Base-by-base conservation (phyloP, 1,284 basidiomycete species). In the Fomitopsis palustris region DNA sequence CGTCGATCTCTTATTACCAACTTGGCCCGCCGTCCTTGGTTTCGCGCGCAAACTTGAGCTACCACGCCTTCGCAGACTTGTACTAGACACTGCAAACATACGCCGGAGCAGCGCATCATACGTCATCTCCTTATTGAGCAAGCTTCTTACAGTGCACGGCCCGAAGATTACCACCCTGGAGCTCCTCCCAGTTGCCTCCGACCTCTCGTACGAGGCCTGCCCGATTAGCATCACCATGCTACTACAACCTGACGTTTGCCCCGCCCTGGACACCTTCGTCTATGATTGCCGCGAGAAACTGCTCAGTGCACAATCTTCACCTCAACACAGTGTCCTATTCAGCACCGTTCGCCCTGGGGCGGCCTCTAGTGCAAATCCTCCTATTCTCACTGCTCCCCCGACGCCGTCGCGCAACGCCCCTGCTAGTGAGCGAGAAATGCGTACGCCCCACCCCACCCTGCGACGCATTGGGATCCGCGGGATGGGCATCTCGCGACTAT, bases 391-490 rank as follows among this genome's bases (percentile, higher is more conserved):
- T 51, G 52, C 55, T 38, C 21, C 55, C 29, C 38, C 29, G 23
- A 38, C 58, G 27, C 17, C 45, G 21, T n/a, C 55, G 17, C 19
- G 31, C 12, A 43, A 27, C 41, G 23, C 41, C 23, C 41, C 70
- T 25, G n/a, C n/a, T n/a, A n/a, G n/a, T n/a, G 68, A 74, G 17
- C 72, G 75, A 8, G 45, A 61, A 54, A 64, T 70, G 39, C 61
- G 70, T 45, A 63, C 69, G 43, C 66, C 72, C 39, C 79, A 79
- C 63, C 65, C 69, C 23, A 67, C 72, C 14, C 70, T 84, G 41
- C 77, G 78, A 38, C 74, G 77, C 54, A 77, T 82, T 56, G 81
- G 78, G 19, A 65, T 83, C 55, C 74, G 77, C 21, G 78, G 77
- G 21, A 69, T 81, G 42, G 71, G 71, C 47, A 70, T 76, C 10